A percentile compares a stretch with the other conserved stretches of the same genome.
Evolutionary conservation across 129 eudicot species (phyloP).

Genomic region (Rutidosis leptorrhynchoides): DNA sequence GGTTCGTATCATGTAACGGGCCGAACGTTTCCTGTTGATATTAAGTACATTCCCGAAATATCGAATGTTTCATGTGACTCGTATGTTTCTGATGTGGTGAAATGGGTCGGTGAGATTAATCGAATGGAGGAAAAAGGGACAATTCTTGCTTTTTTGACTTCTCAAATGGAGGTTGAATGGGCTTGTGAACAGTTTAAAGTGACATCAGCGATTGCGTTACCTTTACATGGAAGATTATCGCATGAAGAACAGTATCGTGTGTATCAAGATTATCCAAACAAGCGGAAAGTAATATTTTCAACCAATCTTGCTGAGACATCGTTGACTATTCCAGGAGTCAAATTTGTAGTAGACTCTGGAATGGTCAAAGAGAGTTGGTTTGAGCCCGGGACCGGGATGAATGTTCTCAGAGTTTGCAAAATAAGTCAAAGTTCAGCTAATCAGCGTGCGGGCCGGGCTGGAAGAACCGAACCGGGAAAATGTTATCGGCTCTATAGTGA

Average conservation of each 20-base stretch:
- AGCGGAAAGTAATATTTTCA: constrained; percentile 74
- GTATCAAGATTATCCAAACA: constrained; percentile 53
- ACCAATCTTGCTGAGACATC: constrained; percentile 98
- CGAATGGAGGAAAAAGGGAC: constrained; percentile 60
- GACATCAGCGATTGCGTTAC: constrained; percentile 51
- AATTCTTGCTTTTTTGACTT: constrained; percentile 82
- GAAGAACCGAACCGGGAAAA: constrained; percentile 86
- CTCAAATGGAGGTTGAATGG: constrained; percentile 90
- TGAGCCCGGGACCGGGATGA: constrained; percentile 86
- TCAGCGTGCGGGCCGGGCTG: constrained; percentile 96
- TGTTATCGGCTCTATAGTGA: constrained; percentile 77
- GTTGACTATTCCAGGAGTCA: constrained; percentile 89
- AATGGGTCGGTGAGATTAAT: constrained; percentile 59
- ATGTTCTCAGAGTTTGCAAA: constrained; percentile 63
- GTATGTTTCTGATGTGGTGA: constrained; percentile 59
- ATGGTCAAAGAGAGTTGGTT: constrained; percentile 75
- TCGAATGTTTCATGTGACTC: constrained; percentile 31
- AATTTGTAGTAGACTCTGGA: constrained; percentile 86
- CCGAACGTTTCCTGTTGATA: constrained; percentile 82
- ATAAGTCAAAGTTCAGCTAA: constrained; percentile 89
- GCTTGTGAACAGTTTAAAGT: constrained; percentile 72
- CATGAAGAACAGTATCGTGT: constrained; percentile 71
- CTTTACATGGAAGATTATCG: constrained; percentile 83
- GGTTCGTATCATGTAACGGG: constrained; percentile 65
- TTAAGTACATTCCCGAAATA: constrained; percentile 51